Conservation (phyloP, 2,329 filamentous ascomycete genomes). For the Colletotrichum zoysiae region DNA sequence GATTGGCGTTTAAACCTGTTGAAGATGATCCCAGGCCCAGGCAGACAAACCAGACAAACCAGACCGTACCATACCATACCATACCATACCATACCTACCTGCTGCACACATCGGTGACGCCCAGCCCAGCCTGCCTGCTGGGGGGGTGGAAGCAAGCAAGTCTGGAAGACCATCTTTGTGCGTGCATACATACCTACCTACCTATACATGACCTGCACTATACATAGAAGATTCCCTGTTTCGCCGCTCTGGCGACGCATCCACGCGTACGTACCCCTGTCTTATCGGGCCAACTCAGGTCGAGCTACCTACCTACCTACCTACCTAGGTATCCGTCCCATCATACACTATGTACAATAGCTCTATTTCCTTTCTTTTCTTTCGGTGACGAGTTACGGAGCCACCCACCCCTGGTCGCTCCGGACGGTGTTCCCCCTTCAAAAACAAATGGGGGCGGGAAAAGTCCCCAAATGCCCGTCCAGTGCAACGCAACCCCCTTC, state of each 20-base stretch:
- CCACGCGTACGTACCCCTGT: slow-evolving; percentile 23
- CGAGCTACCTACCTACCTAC: slow-evolving; percentile 9
- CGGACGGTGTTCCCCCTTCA: neutral
- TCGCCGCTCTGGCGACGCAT: slow-evolving; percentile 34
- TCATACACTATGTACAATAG: slow-evolving; percentile 15
- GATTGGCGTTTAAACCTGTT: slow-evolving; percentile 42
- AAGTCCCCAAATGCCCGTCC: slow-evolving; percentile 18
- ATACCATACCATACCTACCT: too few relatives aligned
- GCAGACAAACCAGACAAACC: too few relatives aligned
- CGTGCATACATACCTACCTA: too few relatives aligned
- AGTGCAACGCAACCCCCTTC: slow-evolving; percentile 17
- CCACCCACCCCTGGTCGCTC: slow-evolving; percentile 28
- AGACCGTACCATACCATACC: too few relatives aligned
- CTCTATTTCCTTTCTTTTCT: slow-evolving; percentile 15
- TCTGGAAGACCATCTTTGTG: slow-evolving; percentile 38
- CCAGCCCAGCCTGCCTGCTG: slow-evolving; percentile 16
- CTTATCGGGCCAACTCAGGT: slow-evolving; percentile 34
- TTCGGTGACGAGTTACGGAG: slow-evolving; percentile 26
- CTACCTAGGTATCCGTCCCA: slow-evolving; percentile 17
- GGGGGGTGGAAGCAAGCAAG: slow-evolving; percentile 9
- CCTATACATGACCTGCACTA: neutral
- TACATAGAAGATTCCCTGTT: slow-evolving; percentile 37
- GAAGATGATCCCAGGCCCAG: slow-evolving; percentile 39
- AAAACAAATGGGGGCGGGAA: neutral
- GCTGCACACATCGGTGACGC: slow-evolving; percentile 27